Evolutionary conservation across 2,329 filamentous ascomycete species (phyloP), one percentile per base, ranked within the genome.

Genomic region (Chaetomiaceae sp.): DNA sequence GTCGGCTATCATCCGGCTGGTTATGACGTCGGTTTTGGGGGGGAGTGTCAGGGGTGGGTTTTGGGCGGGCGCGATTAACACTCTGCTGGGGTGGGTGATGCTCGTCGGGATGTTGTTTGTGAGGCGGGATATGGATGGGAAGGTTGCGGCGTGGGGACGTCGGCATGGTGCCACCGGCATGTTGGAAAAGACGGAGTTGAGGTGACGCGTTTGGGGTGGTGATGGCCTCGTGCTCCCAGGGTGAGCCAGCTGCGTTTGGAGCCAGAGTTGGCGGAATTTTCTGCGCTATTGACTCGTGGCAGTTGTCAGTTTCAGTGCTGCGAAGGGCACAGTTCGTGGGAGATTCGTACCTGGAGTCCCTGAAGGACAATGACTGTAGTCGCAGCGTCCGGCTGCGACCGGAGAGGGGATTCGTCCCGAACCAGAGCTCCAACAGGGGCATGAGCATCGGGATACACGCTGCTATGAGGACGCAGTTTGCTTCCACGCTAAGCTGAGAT

Each of bases 1-100:
- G 4, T 79, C 77, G 59, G 71, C 77, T 40, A 60, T 86, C 25
- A 81, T 76, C 2, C 65, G 76, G 50, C 58, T 82, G 19, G 79
- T 87, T 71, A 77, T 82, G 60, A 76, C 73, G 2, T 61, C 59
- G 9, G 58, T 60, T 7, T 53, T 66, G 50, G 68, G 67, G 1
- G 65, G 65, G 1, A 66, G 60, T 17, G 55, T 63, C 9, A 55
- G 67, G 37, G 63, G 64, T 1, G 65, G 64, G 0, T 62, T 67
- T 38, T 57, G 54, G 53, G 62, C 50, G 39, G 59, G 60, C 0
- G 5, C 70, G 8, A 56, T 60, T 16, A 66, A 70, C 53, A 67
- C 63, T 8, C 1, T 72, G 2, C 20, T 71, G 33, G 63, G 60
- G 1, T 70, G 65, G 64, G 55, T 69, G 12, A 60, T 63, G n/a